Evolutionary conservation across 2,329 filamentous ascomycete species (phyloP), one percentile per base, ranked within the genome.

Genomic region (Lachnellula occidentalis): DNA sequence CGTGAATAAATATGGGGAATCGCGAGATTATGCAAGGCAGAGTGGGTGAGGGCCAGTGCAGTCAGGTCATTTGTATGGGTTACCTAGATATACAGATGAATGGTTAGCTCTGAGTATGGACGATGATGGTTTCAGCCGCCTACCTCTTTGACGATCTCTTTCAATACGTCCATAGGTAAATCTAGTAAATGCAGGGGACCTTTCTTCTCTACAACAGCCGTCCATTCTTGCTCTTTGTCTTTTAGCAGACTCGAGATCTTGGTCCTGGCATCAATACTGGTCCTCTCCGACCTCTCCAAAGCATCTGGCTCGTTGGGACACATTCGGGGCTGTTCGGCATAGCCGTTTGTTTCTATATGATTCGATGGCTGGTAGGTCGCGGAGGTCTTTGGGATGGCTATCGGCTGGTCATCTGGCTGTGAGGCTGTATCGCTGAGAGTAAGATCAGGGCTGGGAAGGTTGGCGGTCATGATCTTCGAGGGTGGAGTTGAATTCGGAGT

Each of bases 51-150:
- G 14, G 88, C 88, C 41, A 94, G 78, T 14, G 88, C 84, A 0
- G 87, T 90, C 57, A 94, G 76, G 69, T 94, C 89, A 69, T 91
- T 92, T 5, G 87, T 90, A 67, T 91, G 85, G 4, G 85, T 88
- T 51, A 92, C 79, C 87, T 90, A 66, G 50, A 53, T 37, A 36
- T 51, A 48, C 37, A 22, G 36, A 53, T 59, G 41, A 63, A 52
- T 47, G 55, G 54, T 48, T 31, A 42, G 45, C 43, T 36, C 9
- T 31, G 27, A 11, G 7, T 22, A 22, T 45, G 17, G 31, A 45
- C n/a, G 19, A 37, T 27, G 11, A 17, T 37, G 48, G 7, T 42
- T n/a, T 50, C 9, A 45, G 41, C 43, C 43, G 64, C 74, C 67
- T 73, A 85, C 87, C 79, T 94, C 86, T 71, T 88, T 87, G 53